Evolutionary conservation across 768 basidiomycete genomes (phyloP), one percentile per base, ranked within the genome.

Genomic region (Sporobolomyces roseus): DNA sequence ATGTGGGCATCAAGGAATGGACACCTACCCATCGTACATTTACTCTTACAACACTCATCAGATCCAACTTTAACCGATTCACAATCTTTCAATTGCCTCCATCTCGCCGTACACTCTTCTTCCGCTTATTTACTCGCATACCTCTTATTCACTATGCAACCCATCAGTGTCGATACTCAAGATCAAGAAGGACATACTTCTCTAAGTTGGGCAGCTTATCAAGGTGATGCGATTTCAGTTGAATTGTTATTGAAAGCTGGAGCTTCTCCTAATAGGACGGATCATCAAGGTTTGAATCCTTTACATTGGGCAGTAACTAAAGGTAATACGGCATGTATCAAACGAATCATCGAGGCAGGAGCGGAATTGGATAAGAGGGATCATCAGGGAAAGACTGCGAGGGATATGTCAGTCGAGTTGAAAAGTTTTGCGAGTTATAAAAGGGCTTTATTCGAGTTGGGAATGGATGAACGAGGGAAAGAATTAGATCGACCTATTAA

Each of bases 171-270:
- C 66, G 96, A 99, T 77, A 88, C 88, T 53, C 84, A 87, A 46
- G 96, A 99, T 78, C 82, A 87, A 2, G 89, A 91, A 75, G 96
- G 96, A 0, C 96, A 98, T 77, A 96, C 94, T 0, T 84, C 90
- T 0, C 83, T 98, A 56, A 96, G 97, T 91, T 99, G 96, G 96
- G 96, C 96, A 8, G 91, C 92, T 13, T 99, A 98, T 79, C 96
- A 99, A 78, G 96, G 96, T 52, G 96, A 99, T 76, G 93, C 92
- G 2, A 84, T 98, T 38, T 91, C 90, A 4, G 93, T 98, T 8
- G 93, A 97, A 71, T 79, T 98, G 52, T 80, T 99, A 48, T 83
- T 99, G 59, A 85, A 87, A 63, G 90, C 93, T 73, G 91, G 91
- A 4, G 93, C 96, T 2, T 89, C 86, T 65, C 82, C 87, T 1